A percentile compares a stretch with the other conserved stretches of the same genome.
phyloP scores from a whole-genome alignment of 768 basidiomycete species.

The Suillus americanus region DNA sequence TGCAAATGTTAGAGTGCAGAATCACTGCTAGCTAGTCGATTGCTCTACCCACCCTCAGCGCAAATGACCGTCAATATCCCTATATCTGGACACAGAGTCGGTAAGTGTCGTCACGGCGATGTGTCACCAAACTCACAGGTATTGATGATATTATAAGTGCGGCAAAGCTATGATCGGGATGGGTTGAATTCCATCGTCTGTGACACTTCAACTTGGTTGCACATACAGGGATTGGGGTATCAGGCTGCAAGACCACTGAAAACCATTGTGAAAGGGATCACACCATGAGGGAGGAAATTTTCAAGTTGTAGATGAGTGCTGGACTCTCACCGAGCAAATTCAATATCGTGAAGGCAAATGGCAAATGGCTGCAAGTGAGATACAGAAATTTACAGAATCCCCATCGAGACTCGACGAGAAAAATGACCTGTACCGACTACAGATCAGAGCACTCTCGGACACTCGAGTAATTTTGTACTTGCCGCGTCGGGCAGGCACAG shows the following conservation, averaged over 20 bases:
- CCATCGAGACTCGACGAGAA: slow-evolving; percentile 36
- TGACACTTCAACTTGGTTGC: not conserved
- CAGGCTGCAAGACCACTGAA: not conserved
- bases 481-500: not conserved
- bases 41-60: not conserved
- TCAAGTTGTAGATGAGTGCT: slow-evolving; percentile 5
- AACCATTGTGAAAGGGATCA: too few species aligned
- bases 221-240: not conserved
- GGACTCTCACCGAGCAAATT: not conserved
- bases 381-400: not conserved
- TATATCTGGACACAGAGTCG: not conserved
- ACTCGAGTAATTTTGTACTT: not conserved
- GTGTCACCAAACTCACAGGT: not conserved
- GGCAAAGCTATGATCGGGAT: not conserved
- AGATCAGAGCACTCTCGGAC: not conserved
- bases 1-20: not conserved
- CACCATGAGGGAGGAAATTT: slow-evolving; percentile 5
- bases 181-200: not conserved
- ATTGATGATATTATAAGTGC: not conserved
- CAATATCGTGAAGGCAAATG: not conserved
- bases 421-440: slow-evolving; percentile 16
- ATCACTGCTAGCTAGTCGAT: too few species aligned
- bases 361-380: not conserved
- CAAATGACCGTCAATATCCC: not conserved
- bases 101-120: not conserved